phyloP scores from a whole-genome alignment of 2,329 filamentous ascomycete species.

The Paraphaeosphaeria sporulosa region DNA sequence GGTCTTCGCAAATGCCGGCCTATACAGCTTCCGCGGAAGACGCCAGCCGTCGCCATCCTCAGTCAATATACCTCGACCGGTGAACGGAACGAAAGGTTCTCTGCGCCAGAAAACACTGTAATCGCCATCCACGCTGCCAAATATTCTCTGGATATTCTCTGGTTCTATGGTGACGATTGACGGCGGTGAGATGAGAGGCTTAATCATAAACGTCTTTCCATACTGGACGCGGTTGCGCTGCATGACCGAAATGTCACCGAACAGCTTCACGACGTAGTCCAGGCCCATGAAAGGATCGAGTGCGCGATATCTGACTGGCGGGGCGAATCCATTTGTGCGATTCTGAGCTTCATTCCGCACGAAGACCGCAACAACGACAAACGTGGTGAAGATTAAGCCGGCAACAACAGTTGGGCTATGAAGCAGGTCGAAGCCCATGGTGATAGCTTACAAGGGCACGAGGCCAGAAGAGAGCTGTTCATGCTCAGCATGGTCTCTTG shows the following conservation, averaged over 20 bases:
- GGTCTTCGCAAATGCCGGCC: slow-evolving; percentile 58
- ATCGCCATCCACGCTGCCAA: slow-evolving; percentile 1
- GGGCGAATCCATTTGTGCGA: slow-evolving; percentile 3
- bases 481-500: not conserved
- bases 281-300: slow-evolving; percentile 1
- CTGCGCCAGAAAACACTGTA: slow-evolving; percentile 5
- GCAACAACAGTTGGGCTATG: slow-evolving; percentile 3
- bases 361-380: not conserved
- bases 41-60: slow-evolving; percentile 45
- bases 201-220: slow-evolving; percentile 7
- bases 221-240: slow-evolving; percentile 10
- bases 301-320: not conserved
- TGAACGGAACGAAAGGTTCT: not conserved
- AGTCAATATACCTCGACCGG: slow-evolving; percentile 49
- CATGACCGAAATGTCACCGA: not conserved
- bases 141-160: slow-evolving; percentile 2
- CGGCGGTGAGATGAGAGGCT: not conserved
- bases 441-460: not conserved
- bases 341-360: not conserved
- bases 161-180: not conserved
- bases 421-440: not conserved
- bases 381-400: not conserved
- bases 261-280: not conserved
- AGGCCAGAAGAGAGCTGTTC: not conserved
- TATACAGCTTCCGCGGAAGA: slow-evolving; percentile 50